Evolutionary conservation across 2,329 filamentous ascomycete genomes (phyloP).

Genomic region (Fusarium liriodendri): DNA sequence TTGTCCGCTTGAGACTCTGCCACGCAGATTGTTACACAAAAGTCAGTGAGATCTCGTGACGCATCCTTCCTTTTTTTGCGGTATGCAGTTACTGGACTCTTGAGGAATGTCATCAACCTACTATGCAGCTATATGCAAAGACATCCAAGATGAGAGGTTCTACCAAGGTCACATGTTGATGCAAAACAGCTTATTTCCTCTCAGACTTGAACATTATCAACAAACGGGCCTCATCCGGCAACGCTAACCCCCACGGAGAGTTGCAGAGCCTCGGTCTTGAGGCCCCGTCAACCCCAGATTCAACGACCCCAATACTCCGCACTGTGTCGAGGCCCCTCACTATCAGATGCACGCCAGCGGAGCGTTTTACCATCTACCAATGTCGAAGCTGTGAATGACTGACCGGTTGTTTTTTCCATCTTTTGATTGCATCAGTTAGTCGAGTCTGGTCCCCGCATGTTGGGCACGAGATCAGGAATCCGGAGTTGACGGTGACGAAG

Average conservation of each 20-base stretch:
- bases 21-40: background rate
- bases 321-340: slow-evolving; percentile 16
- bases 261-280: slow-evolving; percentile 23
- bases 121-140: background rate
- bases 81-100: background rate
- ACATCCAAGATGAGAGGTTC: background rate
- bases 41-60: background rate
- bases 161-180: background rate
- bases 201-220: background rate
- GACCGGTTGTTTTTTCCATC: slow-evolving; percentile 26
- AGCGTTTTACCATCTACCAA: slow-evolving; percentile 30
- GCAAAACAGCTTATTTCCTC: background rate
- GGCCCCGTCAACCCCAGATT: slow-evolving; percentile 37
- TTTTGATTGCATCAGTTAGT: slow-evolving; percentile 24
- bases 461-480: background rate
- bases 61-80: background rate
- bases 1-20: background rate
- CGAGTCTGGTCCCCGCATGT: background rate
- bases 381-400: slow-evolving; percentile 27
- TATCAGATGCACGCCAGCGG: slow-evolving; percentile 31
- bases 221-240: background rate
- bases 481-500: background rate
- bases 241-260: slow-evolving; percentile 36
- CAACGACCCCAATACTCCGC: slow-evolving; percentile 10
- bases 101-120: background rate